Base-by-base conservation (phyloP, 345 rosid genomes). In the Hypericum androsaemum region DNA sequence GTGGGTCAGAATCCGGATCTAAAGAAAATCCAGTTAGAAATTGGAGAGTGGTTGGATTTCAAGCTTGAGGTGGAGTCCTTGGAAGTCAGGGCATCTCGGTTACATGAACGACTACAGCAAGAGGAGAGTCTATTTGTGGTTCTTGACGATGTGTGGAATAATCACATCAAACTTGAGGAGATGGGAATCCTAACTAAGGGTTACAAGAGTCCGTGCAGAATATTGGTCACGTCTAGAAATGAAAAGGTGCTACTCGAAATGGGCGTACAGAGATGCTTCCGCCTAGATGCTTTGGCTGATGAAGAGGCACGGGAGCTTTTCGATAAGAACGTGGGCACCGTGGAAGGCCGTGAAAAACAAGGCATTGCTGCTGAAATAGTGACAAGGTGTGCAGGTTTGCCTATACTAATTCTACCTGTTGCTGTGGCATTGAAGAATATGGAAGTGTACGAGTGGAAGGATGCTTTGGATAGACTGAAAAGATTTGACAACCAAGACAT, bases 241-340 rank as follows among this genome's bases (percentile, higher is more conserved):
- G n/a, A n/a, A n/a, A n/a, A n/a, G n/a, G n/a, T n/a, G n/a, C n/a
- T n/a, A n/a, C n/a, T n/a, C n/a, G n/a, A n/a, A n/a, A n/a, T n/a
- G n/a, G n/a, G n/a, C n/a, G n/a, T n/a, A n/a, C n/a, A n/a, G n/a
- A n/a, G n/a, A n/a, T n/a, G 55, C 32, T 56, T 59, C 17, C 0
- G 0, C 1, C 54, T 77, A 9, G 39, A 6, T 0, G 11, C 9
- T n/a, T 58, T 77, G 13, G 3, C 10, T 0, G 52, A 52, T 0
- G 43, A 57, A 1, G 82, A 77, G 22, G 60, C 74, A 3, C 53
- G 70, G 76, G 17, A 50, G 5, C 43, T 73, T 8, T 73, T 77
- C 22, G 7, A 50, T 16, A 53, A 10, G 53, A 54, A 8, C 7
- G 63, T 55, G 0, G 69, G 63, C 2, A 47, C 36, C 1, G 0